Evolutionary conservation across 2,329 filamentous ascomycete species (phyloP).

Genomic region (Sarocladium brachiariae): DNA sequence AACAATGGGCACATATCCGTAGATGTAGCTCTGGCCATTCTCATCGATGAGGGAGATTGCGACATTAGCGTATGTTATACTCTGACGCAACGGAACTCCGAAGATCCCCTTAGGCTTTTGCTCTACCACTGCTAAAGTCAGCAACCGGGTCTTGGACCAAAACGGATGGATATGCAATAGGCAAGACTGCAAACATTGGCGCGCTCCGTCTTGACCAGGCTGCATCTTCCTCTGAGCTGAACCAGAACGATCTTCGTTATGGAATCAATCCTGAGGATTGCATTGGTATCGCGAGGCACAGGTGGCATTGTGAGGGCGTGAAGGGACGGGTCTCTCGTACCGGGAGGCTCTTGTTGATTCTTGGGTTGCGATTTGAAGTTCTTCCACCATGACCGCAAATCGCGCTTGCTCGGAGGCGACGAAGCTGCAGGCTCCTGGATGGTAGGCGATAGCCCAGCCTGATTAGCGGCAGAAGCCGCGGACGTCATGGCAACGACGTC

Average conservation of each 20-base stretch:
- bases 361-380: constrained; percentile 70
- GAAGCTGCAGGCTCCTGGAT: constrained; percentile 34
- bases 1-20: constrained; percentile 96
- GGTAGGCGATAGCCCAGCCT: constrained; percentile 23
- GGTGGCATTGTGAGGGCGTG: not conserved
- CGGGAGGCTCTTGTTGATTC: constrained; percentile 44
- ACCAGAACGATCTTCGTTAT: too few relatives aligned
- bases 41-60: constrained; percentile 94
- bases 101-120: constrained; percentile 67
- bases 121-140: constrained; percentile 4
- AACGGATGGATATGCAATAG: too few relatives aligned
- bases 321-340: constrained; percentile 29
- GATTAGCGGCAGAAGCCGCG: constrained; percentile 25
- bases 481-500: constrained; percentile 27
- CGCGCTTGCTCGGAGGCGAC: constrained; percentile 77
- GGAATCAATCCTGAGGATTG: not conserved
- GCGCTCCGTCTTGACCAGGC: too few relatives aligned
- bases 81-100: constrained; percentile 84
- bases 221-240: too few relatives aligned
- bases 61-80: constrained; percentile 96
- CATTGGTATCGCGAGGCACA: not conserved
- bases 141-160: not conserved
- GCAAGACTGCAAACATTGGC: too few relatives aligned
- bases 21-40: constrained; percentile 91
- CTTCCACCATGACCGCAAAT: constrained; percentile 96